These are phyloP conservation scores for Podaxis sp. DNA, from an alignment of 768 basidiomycete species.

Conservation along the genomic window DNA sequence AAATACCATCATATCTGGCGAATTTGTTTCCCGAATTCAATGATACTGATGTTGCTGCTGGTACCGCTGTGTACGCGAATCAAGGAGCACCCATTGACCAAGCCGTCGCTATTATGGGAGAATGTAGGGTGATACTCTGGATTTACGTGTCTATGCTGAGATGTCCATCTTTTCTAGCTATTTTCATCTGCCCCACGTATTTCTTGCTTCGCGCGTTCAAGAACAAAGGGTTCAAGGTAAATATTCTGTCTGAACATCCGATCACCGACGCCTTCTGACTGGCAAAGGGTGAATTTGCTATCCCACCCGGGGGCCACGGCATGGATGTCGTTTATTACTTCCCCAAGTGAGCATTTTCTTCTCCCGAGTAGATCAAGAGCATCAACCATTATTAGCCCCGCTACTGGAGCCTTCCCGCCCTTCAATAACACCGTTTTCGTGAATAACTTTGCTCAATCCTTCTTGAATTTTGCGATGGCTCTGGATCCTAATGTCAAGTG, in stretches of 20 bases:
- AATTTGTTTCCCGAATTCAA: slow-evolving; percentile 35
- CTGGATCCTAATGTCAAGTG: slow-evolving; percentile 27
- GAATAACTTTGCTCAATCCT: slow-evolving; percentile 32
- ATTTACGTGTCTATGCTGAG: background rate
- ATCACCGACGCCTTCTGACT: background rate
- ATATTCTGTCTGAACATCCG: background rate
- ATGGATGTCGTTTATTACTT: slow-evolving; percentile 38
- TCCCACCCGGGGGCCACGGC: slow-evolving; percentile 36
- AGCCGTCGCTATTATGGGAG: slow-evolving; percentile 11
- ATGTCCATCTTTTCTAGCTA: slow-evolving; percentile 21
- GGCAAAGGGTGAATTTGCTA: slow-evolving; percentile 35
- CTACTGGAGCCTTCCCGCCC: slow-evolving; percentile 17
- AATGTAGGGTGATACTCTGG: background rate
- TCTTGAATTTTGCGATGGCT: slow-evolving; percentile 31
- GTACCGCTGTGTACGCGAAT: slow-evolving; percentile 1
- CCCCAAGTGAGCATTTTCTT: slow-evolving; percentile 26
- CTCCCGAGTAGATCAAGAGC: background rate
- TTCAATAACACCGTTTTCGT: slow-evolving; percentile 32
- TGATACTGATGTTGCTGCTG: slow-evolving; percentile 17
- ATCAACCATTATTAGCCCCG: background rate
- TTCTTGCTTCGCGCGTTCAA: slow-evolving; percentile 29
- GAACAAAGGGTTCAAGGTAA: slow-evolving; percentile 28
- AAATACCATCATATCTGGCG: slow-evolving; percentile 26
- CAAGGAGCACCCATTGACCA: slow-evolving; percentile 7
- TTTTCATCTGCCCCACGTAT: slow-evolving; percentile 44